Conservation (phyloP, 2,329 filamentous ascomycete genomes). For the Botrytis elliptica region DNA sequence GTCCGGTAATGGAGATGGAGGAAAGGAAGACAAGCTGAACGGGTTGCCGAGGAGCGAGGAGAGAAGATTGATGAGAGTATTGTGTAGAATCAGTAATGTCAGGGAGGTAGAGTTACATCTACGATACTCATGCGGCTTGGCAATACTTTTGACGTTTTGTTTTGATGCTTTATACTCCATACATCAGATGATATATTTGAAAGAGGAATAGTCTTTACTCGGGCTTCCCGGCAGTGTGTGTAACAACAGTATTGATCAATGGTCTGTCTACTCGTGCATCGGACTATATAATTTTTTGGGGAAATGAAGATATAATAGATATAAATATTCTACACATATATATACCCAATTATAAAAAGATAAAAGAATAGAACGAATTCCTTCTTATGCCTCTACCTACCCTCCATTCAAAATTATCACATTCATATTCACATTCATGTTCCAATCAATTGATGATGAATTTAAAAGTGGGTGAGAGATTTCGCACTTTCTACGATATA, state of each 20-base stretch:
- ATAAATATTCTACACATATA: background rate
- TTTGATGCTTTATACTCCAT: background rate
- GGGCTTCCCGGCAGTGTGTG: background rate
- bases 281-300: background rate
- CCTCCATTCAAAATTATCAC: background rate
- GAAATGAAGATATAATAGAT: background rate
- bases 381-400: background rate
- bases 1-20: background rate
- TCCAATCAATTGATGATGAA: background rate
- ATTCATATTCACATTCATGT: background rate
- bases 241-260: background rate
- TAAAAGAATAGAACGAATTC: background rate
- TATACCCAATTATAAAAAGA: background rate
- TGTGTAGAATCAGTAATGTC: background rate
- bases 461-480: background rate
- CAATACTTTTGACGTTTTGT: background rate
- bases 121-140: background rate
- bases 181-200: background rate
- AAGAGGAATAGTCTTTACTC: background rate
- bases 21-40: background rate
- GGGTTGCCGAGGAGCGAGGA: background rate
- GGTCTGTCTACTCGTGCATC: background rate
- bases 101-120: background rate
- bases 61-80: background rate
- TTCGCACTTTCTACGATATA: background rate